Evolutionary conservation across 805 yeast species (phyloP), one percentile per base, ranked within the genome.

Genomic region (Starmerella vaccinii): DNA sequence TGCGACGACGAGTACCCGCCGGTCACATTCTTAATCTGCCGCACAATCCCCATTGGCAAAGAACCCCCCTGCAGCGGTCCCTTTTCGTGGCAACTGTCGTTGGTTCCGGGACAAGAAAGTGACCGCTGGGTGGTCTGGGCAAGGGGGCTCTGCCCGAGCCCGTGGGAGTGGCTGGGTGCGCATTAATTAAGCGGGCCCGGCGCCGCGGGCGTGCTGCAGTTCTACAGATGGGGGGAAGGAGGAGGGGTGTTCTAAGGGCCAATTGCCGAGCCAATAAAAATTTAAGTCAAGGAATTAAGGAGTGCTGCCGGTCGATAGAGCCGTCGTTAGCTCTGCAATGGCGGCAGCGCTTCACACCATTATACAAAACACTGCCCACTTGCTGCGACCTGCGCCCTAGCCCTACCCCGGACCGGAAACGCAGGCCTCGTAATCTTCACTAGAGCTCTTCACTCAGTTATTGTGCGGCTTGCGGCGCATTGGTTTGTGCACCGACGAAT

Each of bases 1-100:
- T 90, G 97, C 16, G 86, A 81, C 9, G 82, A 67, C 5, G 95
- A 77, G 69, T 90, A 90, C 37, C 97, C 97, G 63, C 81, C 85
- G 65, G 89, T 81, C 23, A 83, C 89, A 64, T 90, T 90, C 67
- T 87, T 89, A 63, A 88, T 80, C 34, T 86, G 78, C 64, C 96
- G 84, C 46, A 85, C 79, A 56, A 88, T 72, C 62, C 84, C 84
- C 94, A 84, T 84, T n/a, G 41, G 34, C 13, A 18, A 10, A 19
- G 7, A 8, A n/a, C n/a, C 19, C 19, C 18, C 21, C 10, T n/a
- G 21, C 22, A 22, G 30, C 13, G 9, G 43, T 39, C 29, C 22
- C 24, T 23, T 34, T n/a, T n/a, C n/a, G n/a, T n/a, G 29, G n/a
- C 29, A 26, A 12, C 35, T 32, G 15, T 10, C 35, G 29, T 32